Base-by-base conservation (phyloP, 352 stramenopile species). In the Globisporangium mamillatum region DNA sequence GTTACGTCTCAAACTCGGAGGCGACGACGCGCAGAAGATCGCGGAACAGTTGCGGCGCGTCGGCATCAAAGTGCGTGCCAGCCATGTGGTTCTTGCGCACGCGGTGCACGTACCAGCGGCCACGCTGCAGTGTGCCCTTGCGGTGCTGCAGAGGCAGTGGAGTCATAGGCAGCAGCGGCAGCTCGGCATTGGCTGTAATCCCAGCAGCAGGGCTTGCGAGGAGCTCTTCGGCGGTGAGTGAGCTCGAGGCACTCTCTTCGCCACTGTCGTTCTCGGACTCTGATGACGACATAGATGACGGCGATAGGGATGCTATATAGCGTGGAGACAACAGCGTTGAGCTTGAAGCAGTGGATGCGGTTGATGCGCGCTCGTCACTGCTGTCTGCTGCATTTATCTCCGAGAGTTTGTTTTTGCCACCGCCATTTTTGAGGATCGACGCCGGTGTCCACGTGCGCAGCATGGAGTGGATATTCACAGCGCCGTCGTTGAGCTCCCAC, bases 21-120 rank as follows among this genome's bases (percentile, higher is more conserved):
- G 50, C 50, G 22, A 29, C n/a, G 50, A 56, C 50, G 50, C 50
- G 50, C 50, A 56, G n/a, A 3, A 56, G 50, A 18, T 56, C 50
- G 50, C 22, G 50, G 14, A 56, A 56, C 4, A 56, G 22, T 9
- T 29, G n/a, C n/a, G 50, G n/a, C 6, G 50, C 50, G 50, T 56
- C 50, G n/a, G n/a, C 22, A 22, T 56, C 50, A 56, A 56, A 91
- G 60, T 83, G 84, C 0, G 82, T 94, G 1, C 86, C 86, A 4
- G 80, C 77, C 36, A 94, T 72, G 67, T 94, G 86, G 72, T 94
- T 94, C 52, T 74, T 85, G 36, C 84, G 75, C 18, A 94, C 82
- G 36, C 86, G 84, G 59, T 94, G 90, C 44, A 94, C 84, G 64
- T 94, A 91, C 86, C 86, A 94, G 9, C 75, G 79, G 9, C 86